Conservation (phyloP, 176 grass and related monocot species). For the barley (Hordeum vulgare) region DNA sequence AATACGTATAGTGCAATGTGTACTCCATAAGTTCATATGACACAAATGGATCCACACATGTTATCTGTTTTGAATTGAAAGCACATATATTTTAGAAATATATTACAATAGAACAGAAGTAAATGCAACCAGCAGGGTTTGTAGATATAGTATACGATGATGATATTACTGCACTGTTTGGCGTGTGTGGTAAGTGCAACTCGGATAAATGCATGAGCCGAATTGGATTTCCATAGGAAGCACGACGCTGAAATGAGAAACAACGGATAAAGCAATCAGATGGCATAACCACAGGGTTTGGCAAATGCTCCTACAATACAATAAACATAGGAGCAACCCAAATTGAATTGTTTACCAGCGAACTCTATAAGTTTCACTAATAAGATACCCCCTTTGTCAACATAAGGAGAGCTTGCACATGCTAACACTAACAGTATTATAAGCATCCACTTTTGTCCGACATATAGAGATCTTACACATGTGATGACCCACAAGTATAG, state of each 20-base stretch:
- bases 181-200: neutral
- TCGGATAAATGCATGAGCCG: neutral
- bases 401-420: too few species aligned
- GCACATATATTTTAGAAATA: neutral
- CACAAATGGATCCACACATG: neutral
- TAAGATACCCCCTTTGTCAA: too few species aligned
- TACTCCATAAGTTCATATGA: neutral
- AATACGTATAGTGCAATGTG: neutral
- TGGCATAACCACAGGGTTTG: neutral
- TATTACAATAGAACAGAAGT: neutral
- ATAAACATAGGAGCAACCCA: neutral
- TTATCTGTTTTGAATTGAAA: neutral
- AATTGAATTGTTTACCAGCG: neutral
- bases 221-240: neutral
- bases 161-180: neutral
- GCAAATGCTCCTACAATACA: neutral
- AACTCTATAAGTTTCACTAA: neutral
- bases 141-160: neutral
- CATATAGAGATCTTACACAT: too few species aligned
- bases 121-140: neutral
- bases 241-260: neutral
- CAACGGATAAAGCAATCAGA: too few species aligned
- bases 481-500: too few species aligned
- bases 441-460: too few species aligned
- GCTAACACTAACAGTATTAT: too few species aligned